Evolutionary conservation across 768 basidiomycete genomes (phyloP).

Genomic region (Boletus fagicola): DNA sequence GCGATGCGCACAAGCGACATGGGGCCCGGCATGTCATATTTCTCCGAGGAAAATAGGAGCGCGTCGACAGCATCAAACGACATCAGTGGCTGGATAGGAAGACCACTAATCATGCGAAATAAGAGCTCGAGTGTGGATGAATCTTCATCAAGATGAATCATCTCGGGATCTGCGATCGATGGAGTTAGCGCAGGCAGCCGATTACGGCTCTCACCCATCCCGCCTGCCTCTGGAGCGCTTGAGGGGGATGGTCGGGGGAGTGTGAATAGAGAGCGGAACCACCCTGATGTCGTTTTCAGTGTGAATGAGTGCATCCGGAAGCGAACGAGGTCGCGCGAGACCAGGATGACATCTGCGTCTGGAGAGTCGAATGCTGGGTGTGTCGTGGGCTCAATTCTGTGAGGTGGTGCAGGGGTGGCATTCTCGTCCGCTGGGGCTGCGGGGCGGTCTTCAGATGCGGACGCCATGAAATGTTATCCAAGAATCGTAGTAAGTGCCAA

Average conservation of each 20-base stretch:
- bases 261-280: conserved; percentile 55
- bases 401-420: neutral
- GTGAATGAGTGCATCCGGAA: conserved; percentile 62
- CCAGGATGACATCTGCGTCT: conserved; percentile 57
- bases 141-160: conserved; percentile 59
- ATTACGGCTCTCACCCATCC: neutral
- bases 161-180: conserved; percentile 26
- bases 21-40: conserved; percentile 70
- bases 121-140: conserved; percentile 51
- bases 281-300: conserved; percentile 60
- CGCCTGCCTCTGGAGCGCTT: neutral
- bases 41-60: conserved; percentile 62
- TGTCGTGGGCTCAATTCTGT: conserved; percentile 21
- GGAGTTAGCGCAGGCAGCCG: conserved; percentile 10
- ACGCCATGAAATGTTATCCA: conserved; percentile 13
- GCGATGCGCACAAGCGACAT: conserved; percentile 57
- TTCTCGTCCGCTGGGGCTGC: neutral
- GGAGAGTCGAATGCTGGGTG: conserved; percentile 52
- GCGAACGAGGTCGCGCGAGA: conserved; percentile 45
- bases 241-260: conserved; percentile 42
- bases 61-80: conserved; percentile 55
- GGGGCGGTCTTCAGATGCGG: conserved; percentile 10
- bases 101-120: conserved; percentile 60
- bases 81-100: conserved; percentile 47
- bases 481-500: neutral